Evolutionary conservation across 2,329 filamentous ascomycete genomes (phyloP).

Genomic region (Venturia nashicola): DNA sequence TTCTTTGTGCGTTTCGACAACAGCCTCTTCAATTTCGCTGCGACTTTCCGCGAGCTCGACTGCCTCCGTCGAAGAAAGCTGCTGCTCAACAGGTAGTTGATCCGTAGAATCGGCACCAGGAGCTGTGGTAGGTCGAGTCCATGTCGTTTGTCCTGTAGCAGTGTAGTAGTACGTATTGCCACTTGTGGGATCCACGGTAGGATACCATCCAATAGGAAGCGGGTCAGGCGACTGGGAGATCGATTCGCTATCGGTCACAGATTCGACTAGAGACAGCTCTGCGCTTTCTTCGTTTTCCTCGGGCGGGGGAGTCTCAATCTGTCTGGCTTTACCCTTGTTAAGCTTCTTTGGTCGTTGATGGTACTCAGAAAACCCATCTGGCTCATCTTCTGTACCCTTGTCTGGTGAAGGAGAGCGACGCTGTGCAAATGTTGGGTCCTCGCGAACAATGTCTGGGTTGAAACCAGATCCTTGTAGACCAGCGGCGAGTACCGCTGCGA

Average conservation of each 20-base stretch:
- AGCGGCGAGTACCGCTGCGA: conserved; percentile 19
- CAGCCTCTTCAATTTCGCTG: not conserved
- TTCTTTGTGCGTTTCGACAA: not conserved
- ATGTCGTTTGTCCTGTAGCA: not conserved
- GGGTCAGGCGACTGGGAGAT: not conserved
- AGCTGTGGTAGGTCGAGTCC: not conserved
- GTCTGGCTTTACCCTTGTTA: conserved; percentile 24
- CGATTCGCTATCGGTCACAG: not conserved
- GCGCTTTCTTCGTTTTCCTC: conserved; percentile 11
- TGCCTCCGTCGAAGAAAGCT: not conserved
- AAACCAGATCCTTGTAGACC: conserved; percentile 24
- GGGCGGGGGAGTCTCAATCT: not conserved
- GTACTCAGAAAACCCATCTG: conserved; percentile 19
- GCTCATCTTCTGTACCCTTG: conserved; percentile 14
- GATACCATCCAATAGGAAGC: conserved; percentile 1
- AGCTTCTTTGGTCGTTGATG: conserved; percentile 28
- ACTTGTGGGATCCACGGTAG: not conserved
- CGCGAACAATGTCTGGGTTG: conserved; percentile 17
- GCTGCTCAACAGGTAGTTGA: not conserved
- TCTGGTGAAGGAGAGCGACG: conserved; percentile 9
- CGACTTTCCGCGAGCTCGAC: not conserved
- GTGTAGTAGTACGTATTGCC: conserved; percentile 8
- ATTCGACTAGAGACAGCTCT: conserved; percentile 6
- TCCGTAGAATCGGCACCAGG: not conserved
- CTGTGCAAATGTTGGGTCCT: conserved; percentile 14